A percentile compares a stretch with the other conserved stretches of the same genome.
Evolutionary conservation across 208 protist species (phyloP).

Genomic region (Herpetomonas samuelpessoai): DNA sequence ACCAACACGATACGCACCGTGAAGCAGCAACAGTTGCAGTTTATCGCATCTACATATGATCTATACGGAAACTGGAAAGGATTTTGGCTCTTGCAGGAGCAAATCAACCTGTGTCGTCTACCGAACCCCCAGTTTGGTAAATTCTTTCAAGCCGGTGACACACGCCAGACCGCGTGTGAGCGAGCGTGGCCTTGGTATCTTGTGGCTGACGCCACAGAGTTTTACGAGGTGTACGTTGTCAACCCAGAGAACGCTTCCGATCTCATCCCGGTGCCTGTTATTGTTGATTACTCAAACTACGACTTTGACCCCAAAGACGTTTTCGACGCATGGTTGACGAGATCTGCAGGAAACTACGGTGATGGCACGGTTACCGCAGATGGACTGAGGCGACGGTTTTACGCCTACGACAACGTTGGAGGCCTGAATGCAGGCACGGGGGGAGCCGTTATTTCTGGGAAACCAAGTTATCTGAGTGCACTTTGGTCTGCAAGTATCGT

Average conservation of each 20-base stretch:
- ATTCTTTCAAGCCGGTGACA: conserved; percentile 55
- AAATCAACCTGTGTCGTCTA: conserved; percentile 63
- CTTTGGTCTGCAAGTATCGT: conserved; percentile 32
- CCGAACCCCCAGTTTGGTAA: conserved; percentile 21
- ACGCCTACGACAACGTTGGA: conserved; percentile 72
- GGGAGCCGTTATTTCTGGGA: not conserved
- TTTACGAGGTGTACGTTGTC: conserved; percentile 75
- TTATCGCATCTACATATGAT: conserved; percentile 58
- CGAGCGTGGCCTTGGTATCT: conserved; percentile 41
- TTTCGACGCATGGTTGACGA: conserved; percentile 36
- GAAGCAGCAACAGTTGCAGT: conserved; percentile 29
- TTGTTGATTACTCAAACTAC: conserved; percentile 51
- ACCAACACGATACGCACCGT: conserved; percentile 3
- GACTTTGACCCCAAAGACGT: conserved; percentile 26
- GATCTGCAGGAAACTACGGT: conserved; percentile 5
- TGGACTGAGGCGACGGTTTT: conserved; percentile 53
- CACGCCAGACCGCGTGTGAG: conserved; percentile 28
- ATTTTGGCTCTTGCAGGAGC: conserved; percentile 26
- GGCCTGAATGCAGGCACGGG: conserved; percentile 8
- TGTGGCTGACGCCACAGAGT: conserved; percentile 24
- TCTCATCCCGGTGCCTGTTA: conserved; percentile 61
- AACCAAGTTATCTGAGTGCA: conserved; percentile 24
- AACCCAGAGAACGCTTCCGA: conserved; percentile 46
- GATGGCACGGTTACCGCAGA: conserved; percentile 7
- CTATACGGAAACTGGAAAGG: conserved; percentile 57